phyloP scores from a whole-genome alignment of 2,329 filamentous ascomycete genomes.

The Amauroascus verrucosus region DNA sequence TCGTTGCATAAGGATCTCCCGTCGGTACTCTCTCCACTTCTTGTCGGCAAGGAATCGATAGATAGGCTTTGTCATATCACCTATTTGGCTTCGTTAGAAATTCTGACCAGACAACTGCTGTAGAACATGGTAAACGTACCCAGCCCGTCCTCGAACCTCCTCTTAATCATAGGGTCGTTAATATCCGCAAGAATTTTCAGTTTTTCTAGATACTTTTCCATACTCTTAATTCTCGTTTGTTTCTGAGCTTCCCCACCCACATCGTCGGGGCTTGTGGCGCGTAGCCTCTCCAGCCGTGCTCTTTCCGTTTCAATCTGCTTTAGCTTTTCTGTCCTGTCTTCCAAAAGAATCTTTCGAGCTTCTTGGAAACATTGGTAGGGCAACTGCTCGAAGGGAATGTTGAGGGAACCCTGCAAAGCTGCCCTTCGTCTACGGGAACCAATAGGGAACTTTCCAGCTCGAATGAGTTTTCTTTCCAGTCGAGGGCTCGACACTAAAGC shows the following conservation, averaged over 20 bases:
- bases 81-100: slow-evolving; percentile 38
- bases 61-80: slow-evolving; percentile 91
- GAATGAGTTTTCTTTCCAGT: slow-evolving; percentile 59
- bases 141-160: slow-evolving; percentile 80
- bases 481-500: slow-evolving; percentile 54
- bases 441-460: slow-evolving; percentile 58
- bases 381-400: slow-evolving; percentile 81
- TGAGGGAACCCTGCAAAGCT: slow-evolving; percentile 53
- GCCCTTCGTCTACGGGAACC: slow-evolving; percentile 76
- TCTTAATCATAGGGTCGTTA: slow-evolving; percentile 90
- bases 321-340: slow-evolving; percentile 73
- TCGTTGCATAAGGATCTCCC: slow-evolving; percentile 70
- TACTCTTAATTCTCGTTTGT: slow-evolving; percentile 55
- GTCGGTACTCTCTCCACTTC: slow-evolving; percentile 79
- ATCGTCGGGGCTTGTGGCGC: slow-evolving; percentile 47
- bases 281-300: slow-evolving; percentile 57
- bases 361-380: slow-evolving; percentile 98
- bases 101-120: slow-evolving; percentile 15
- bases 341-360: slow-evolving; percentile 69
- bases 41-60: slow-evolving; percentile 80
- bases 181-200: slow-evolving; percentile 87
- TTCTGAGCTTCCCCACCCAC: slow-evolving; percentile 56
- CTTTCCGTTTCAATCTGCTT: slow-evolving; percentile 58
- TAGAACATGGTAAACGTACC: slow-evolving; percentile 46
- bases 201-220: slow-evolving; percentile 62